Base-by-base conservation (phyloP, 805 yeast genomes). In the Diddensiella transvaalensis region DNA sequence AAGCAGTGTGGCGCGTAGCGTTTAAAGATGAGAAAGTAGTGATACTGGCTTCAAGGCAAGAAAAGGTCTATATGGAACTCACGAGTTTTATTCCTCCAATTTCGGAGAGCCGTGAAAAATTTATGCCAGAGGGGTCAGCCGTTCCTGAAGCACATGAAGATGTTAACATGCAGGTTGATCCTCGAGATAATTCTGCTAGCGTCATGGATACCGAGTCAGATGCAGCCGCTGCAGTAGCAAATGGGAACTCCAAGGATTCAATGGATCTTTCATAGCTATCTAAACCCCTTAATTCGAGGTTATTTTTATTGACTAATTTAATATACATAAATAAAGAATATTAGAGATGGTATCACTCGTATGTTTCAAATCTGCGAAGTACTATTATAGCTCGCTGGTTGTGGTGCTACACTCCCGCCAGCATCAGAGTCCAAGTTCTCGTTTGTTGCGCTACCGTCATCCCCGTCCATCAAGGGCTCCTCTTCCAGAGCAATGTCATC, bases 1-100 rank as follows among this genome's bases (percentile, higher is more conserved):
- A 67, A 26, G 64, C 68, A 5, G 72, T 71, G 33, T 71, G 75
- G 75, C 60, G 72, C 3, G 64, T 71, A 18, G 70, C 68, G 11
- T 65, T 69, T 55, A 55, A 58, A 35, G 68, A 68, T 35, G 74
- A 71, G 47, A 60, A 70, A 44, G 60, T 71, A 22, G 69, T 66
- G 23, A 64, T 70, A 13, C 63, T 69, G 36, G 71, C 71, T 5
- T 56, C 66, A 15, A 51, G 55, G 39, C 54, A 57, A 26, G 53
- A 57, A 19, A 49, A 56, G 42, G 60, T 64, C 15, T 58, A 59
- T 45, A 60, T 71, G 57, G 73, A 71, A 53, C 65, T 71, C 22
- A 58, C 65, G 23, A 63, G 69, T 42, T 71, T 66, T 52, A 54
- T 59, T 8, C 68, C 69, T 11, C 56, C 64, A 10, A 45, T 23